These are phyloP conservation scores for Trichoderma gamsii DNA, from an alignment of 495 filamentous ascomycete species.

Conservation along the genomic window DNA sequence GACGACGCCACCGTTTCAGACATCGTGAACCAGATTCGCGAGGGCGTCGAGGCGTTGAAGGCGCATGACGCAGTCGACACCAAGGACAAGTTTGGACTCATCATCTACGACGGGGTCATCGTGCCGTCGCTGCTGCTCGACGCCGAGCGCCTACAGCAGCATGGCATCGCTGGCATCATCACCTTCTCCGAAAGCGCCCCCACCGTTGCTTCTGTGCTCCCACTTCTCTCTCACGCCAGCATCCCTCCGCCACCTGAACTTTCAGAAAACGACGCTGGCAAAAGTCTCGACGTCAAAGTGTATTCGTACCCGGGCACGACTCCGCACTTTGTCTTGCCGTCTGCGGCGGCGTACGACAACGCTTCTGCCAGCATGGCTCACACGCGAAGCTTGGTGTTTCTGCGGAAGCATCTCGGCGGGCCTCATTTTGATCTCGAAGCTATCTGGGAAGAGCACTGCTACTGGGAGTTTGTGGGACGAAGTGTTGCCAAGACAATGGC, in stretches of 20 bases:
- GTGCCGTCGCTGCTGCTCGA: conserved; percentile 8
- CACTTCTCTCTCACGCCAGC: conserved; percentile 1
- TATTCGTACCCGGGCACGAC: conserved; percentile 30
- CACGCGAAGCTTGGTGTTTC: conserved; percentile 45
- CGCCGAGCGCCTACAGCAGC: neutral
- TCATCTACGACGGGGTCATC: conserved; percentile 16
- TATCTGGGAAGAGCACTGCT: conserved; percentile 56
- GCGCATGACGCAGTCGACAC: conserved; percentile 18
- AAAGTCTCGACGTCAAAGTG: neutral
- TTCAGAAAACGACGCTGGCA: neutral
- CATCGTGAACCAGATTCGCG: conserved; percentile 21
- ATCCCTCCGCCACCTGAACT: neutral
- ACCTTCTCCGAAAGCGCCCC: neutral
- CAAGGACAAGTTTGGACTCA: conserved; percentile 20
- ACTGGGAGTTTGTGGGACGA: conserved; percentile 48
- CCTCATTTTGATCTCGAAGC: conserved; percentile 54
- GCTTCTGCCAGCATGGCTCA: conserved; percentile 40
- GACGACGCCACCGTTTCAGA: conserved; percentile 18
- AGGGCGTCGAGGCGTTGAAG: conserved; percentile 19
- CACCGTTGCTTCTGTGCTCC: neutral
- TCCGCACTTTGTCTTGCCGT: conserved; percentile 38
- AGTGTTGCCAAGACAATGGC: conserved; percentile 49
- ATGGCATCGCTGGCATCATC: conserved; percentile 4
- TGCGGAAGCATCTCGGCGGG: conserved; percentile 45
- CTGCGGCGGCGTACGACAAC: conserved; percentile 33